Evolutionary conservation across 768 basidiomycete species (phyloP), one percentile per base, ranked within the genome.

Genomic region (Tubosaeta sp.): DNA sequence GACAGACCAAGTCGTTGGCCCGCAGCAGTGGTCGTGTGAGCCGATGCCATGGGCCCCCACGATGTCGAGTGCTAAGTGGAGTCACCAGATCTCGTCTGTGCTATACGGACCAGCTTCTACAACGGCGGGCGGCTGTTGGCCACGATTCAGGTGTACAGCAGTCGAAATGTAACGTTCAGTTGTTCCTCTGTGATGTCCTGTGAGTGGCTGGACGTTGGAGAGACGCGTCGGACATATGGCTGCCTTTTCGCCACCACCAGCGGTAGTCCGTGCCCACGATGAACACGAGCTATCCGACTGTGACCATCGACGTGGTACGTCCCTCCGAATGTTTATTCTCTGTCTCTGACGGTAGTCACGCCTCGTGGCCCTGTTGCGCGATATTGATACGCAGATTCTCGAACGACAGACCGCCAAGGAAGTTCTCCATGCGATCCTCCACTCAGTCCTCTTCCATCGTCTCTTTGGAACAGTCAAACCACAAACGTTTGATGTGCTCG

Each of bases 391-490:
- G 6, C 59, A 91, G 89, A 74, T 82, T 42, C 73, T 91, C 46
- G 90, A 91, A 67, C 80, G 89, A 25, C 78, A 76, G 46, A 84
- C 79, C 16, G 78, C 81, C 34, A 85, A 83, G 66, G 89, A 91
- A 57, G 86, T 85, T 41, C 77, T 92, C 6, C 79, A 77, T 50
- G 89, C 82, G 4, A 74, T 91, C 48, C 76, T 93, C n/a, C 91
- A 92, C 60, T 76, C 88, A 0, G 85, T 92, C 44, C 72, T 92
- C 14, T 92, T 93, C 64, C 90, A 93, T 63, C 80, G 90, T 8
- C 74, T 91, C 17, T 89, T 92, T 62, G 91, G 90, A 4, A 83
- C 81, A 0, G 78, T 92, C 39, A 88, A 85, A 58, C 86, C 91
- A 0, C 79, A 80, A 58, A 84, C 77, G 2, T 85, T 87, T 53